Evolutionary conservation across 441 rosid species (phyloP).

Genomic region (Populus hybrid): DNA sequence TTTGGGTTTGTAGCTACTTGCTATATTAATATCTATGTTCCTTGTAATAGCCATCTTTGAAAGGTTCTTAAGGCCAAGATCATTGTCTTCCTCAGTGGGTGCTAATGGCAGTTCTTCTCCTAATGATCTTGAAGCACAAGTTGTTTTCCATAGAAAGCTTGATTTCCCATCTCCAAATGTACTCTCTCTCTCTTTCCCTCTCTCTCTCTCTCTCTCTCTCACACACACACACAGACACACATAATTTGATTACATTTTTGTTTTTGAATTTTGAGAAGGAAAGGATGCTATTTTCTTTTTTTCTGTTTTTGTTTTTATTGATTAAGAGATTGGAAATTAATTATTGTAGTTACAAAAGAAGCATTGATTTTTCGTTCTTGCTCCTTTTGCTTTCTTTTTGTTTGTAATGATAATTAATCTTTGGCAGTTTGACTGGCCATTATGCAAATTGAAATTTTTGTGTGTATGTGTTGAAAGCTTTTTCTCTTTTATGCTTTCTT

Average conservation of each 20-base stretch:
- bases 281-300: not conserved
- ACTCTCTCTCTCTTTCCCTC: conserved; percentile 16
- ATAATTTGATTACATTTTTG: conserved; percentile 2
- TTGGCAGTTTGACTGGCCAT: conserved; percentile 23
- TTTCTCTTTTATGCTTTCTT: not conserved
- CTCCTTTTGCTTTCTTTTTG: conserved; percentile 25
- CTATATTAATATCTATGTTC: conserved; percentile 94
- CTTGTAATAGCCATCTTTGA: conserved; percentile 91
- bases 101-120: conserved; percentile 6
- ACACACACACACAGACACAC: not conserved
- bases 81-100: conserved; percentile 19
- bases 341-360: conserved; percentile 10
- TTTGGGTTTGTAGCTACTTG: conserved; percentile 97
- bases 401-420: conserved; percentile 22
- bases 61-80: conserved; percentile 65
- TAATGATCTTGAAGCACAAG: conserved; percentile 49
- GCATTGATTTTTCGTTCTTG: not conserved
- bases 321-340: not conserved
- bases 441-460: conserved; percentile 1
- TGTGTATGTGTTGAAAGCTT: not conserved
- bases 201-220: too few species aligned
- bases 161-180: conserved; percentile 81
- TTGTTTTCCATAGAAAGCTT: conserved; percentile 53
- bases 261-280: not conserved
- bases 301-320: too few species aligned